Evolutionary conservation across 805 yeast genomes (phyloP), one percentile per base, ranked within the genome.

Genomic region (Jamesozyma jinghongensis): DNA sequence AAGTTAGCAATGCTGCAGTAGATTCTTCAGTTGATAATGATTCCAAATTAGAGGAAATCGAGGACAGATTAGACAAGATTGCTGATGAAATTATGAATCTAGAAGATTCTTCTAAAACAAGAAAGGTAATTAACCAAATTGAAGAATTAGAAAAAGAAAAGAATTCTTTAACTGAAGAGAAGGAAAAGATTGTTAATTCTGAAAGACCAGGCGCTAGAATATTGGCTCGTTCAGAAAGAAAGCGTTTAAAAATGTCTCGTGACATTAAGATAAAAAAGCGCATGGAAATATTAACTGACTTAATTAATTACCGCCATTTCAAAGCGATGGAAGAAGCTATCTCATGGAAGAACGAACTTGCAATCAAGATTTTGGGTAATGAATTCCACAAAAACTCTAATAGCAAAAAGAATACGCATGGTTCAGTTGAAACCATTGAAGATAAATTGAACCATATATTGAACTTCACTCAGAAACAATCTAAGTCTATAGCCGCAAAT

Each of bases 51-150:
- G 47, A 44, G 3, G 41, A 42, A 6, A 48, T 51, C 13, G 61
- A 59, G 20, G 42, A 40, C 4, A 54, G 55, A 36, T 43, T 58
- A 7, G 67, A 59, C 11, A 41, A 49, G 1, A 65, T 58, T 38
- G 63, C 62, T 2, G 63, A 61, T 19, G 69, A 63, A n/a, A 59
- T 52, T 6, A 66, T 61, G 46, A 62, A 60, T 3, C 34, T 61
- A 39, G 67, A 50, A 50, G 75, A 55, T 45, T 52, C 49, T 26
- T 54, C 61, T 1, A 56, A 59, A 34, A 56, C 63, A 2, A 50
- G 61, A 37, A 44, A 47, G 25, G 43, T 50, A 2, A 38, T 54
- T 13, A 45, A 48, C 27, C 47, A 48, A 37, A 49, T 61, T 19
- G 30, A 45, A 30, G 54, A 46, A 40, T 52, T 60, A 7, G 67